A percentile compares a stretch with the other conserved stretches of the same genome.
phyloP scores from a whole-genome alignment of 202 grass and related monocot genomes.

The Panicum hallii region DNA sequence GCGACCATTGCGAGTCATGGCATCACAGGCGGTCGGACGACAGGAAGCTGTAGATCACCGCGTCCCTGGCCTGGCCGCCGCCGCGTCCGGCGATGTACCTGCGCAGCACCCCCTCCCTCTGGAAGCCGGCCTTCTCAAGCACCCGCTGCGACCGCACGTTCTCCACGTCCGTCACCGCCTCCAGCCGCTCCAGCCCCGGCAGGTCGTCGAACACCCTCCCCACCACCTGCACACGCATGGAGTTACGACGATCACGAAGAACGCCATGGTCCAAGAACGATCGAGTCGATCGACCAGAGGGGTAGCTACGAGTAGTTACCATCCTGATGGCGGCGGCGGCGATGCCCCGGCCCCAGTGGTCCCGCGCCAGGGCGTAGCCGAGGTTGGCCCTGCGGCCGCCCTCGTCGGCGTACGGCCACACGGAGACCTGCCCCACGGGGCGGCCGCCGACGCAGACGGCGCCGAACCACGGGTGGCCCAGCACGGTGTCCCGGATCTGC shows the following conservation, averaged over 20 bases:
- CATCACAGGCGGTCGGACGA: constrained; percentile 20
- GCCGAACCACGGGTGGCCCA: constrained; percentile 65
- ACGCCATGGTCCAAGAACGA: too few species aligned
- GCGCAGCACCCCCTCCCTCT: constrained; percentile 57
- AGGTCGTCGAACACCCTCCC: constrained; percentile 55
- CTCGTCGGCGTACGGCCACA: constrained; percentile 54
- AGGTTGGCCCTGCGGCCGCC: constrained; percentile 53
- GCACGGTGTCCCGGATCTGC: constrained; percentile 59
- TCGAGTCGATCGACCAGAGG: not conserved
- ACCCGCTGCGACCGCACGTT: constrained; percentile 68
- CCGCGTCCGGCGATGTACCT: constrained; percentile 47
- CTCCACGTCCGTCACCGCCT: constrained; percentile 65
- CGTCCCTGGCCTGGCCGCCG: constrained; percentile 31
- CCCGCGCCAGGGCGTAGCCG: constrained; percentile 56
- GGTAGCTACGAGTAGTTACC: constrained; percentile 6
- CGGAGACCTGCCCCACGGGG: constrained; percentile 61
- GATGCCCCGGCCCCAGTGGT: constrained; percentile 57
- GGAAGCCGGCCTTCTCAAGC: constrained; percentile 73
- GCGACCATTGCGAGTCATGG: not conserved
- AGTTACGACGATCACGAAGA: too few species aligned
- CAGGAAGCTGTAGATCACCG: constrained; percentile 67
- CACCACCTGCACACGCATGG: constrained; percentile 27
- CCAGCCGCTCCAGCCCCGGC: constrained; percentile 60
- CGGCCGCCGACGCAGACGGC: constrained; percentile 49
- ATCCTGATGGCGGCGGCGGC: constrained; percentile 48